Evolutionary conservation across 495 filamentous ascomycete genomes (phyloP).

Genomic region (Trichocladium antarcticum): DNA sequence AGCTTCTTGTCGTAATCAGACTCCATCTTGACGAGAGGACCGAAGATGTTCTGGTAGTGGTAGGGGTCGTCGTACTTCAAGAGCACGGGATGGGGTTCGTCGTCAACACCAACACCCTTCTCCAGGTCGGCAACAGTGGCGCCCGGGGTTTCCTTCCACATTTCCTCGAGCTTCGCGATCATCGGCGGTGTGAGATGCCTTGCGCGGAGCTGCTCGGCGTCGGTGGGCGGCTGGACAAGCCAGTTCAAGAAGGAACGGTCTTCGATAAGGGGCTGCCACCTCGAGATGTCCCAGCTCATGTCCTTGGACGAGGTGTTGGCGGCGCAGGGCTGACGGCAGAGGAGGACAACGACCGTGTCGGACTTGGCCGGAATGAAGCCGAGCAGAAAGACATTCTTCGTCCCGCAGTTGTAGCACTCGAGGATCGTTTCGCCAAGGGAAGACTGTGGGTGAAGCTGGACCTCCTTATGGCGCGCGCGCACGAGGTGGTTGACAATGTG

Average conservation of each 20-base stretch:
- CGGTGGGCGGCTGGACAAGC: constrained; percentile 82
- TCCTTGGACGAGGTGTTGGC: constrained; percentile 94
- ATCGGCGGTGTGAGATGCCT: constrained; percentile 88
- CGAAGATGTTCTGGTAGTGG: constrained; percentile 99
- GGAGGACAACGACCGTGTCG: constrained; percentile 91
- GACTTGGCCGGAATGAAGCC: constrained; percentile 99
- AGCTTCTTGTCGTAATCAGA: constrained; percentile 99
- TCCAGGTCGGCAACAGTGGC: constrained; percentile 90
- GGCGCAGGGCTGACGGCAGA: constrained; percentile 94
- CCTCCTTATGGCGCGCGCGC: constrained; percentile 94
- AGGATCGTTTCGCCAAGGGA: constrained; percentile 94
- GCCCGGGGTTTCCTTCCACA: constrained; percentile 93
- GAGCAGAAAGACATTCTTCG: constrained; percentile 98
- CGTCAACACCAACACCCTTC: constrained; percentile 85
- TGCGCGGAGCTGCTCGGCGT: constrained; percentile 91
- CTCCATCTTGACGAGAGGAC: constrained; percentile 96
- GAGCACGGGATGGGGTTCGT: constrained; percentile 87
- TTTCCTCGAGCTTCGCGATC: constrained; percentile 94
- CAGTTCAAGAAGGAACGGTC: constrained; percentile 91
- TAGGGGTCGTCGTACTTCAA: constrained; percentile 95
- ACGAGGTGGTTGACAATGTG: constrained; percentile 99
- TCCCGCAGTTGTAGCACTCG: constrained; percentile 99
- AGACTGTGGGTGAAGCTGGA: constrained; percentile 88
- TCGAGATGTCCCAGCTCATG: constrained; percentile 99
- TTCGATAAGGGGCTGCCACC: constrained; percentile 96